phyloP scores from a whole-genome alignment of 1,284 basidiomycete genomes.

The Coriolopsis trogii region DNA sequence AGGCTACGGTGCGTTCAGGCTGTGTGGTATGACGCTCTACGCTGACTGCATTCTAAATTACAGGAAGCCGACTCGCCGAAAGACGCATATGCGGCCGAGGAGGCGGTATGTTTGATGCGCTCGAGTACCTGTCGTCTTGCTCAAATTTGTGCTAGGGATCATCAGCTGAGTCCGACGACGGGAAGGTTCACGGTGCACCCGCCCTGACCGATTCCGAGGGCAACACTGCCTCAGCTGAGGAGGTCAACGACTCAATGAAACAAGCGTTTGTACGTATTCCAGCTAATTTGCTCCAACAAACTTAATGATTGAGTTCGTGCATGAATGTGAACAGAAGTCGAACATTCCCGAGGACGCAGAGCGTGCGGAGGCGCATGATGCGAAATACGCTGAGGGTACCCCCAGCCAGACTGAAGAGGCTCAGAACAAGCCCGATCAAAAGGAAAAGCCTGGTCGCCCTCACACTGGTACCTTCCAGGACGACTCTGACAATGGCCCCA shows the following conservation, averaged over 20 bases:
- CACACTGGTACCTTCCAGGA: conserved; percentile 21
- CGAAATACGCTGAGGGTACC: conserved; percentile 21
- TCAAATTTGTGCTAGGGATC: conserved; percentile 5
- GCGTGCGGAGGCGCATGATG: conserved; percentile 20
- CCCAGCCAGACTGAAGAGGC: conserved; percentile 23
- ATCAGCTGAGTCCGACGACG: conserved; percentile 6
- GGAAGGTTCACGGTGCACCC: conserved; percentile 13
- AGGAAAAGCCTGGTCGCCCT: conserved; percentile 21
- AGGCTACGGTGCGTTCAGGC: conserved; percentile 2
- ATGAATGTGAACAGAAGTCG: conserved; percentile 20
- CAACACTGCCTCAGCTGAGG: conserved; percentile 35
- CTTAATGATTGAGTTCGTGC: not conserved
- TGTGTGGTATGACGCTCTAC: too few species aligned
- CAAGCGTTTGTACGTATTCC: conserved; percentile 35
- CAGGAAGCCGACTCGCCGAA: conserved; percentile 18
- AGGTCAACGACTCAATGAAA: conserved; percentile 38
- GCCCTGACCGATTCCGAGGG: conserved; percentile 37
- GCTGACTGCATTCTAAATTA: not conserved
- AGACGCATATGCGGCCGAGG: conserved; percentile 21
- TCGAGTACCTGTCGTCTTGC: not conserved
- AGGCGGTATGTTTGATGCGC: conserved; percentile 8
- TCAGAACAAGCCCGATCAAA: conserved; percentile 25
- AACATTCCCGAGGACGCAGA: conserved; percentile 24
- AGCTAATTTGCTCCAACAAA: not conserved
- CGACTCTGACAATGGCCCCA: conserved; percentile 18